phyloP scores from a whole-genome alignment of 371 early-diverging fungal genomes.

The Chytridium lagenaria region DNA sequence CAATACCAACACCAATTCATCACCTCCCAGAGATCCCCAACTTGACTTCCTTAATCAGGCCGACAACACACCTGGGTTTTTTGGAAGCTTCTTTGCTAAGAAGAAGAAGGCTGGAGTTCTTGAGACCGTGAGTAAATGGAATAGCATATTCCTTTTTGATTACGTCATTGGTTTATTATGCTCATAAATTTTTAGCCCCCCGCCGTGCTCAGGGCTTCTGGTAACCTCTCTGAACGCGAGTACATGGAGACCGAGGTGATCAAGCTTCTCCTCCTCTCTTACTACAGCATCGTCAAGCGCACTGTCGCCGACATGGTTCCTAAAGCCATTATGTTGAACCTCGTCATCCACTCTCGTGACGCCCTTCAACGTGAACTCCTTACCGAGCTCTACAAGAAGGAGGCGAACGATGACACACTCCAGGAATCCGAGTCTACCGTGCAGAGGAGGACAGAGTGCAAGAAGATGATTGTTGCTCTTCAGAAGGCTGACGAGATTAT shows the following conservation, averaged over 20 bases:
- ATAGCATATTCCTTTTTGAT: conserved; percentile 10
- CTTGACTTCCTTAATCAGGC: conserved; percentile 50
- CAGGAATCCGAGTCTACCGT: conserved; percentile 94
- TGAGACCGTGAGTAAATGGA: conserved; percentile 71
- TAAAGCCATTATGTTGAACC: conserved; percentile 98
- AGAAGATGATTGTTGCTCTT: conserved; percentile 96
- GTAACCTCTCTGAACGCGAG: conserved; percentile 94
- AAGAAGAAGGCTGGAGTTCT: conserved; percentile 77
- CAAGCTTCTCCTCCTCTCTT: conserved; percentile 94
- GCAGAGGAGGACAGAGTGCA: conserved; percentile 92
- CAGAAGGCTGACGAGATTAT: conserved; percentile 93
- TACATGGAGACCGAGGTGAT: conserved; percentile 97
- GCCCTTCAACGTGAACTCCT: conserved; percentile 95
- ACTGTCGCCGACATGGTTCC: conserved; percentile 98
- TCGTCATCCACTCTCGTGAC: conserved; percentile 90
- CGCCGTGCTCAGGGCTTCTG: conserved; percentile 90
- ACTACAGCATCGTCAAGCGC: conserved; percentile 97
- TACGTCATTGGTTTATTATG: background rate
- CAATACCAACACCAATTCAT: conserved; percentile 48
- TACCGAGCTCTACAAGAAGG: conserved; percentile 93
- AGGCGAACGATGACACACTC: conserved; percentile 87
- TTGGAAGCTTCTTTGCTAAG: conserved; percentile 92
- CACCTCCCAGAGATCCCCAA: conserved; percentile 47
- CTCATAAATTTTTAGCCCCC: conserved; percentile 90
- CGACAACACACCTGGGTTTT: conserved; percentile 75